Base-by-base conservation (phyloP, 78 protist genomes). In the Mantamonas sphyraenae region DNA sequence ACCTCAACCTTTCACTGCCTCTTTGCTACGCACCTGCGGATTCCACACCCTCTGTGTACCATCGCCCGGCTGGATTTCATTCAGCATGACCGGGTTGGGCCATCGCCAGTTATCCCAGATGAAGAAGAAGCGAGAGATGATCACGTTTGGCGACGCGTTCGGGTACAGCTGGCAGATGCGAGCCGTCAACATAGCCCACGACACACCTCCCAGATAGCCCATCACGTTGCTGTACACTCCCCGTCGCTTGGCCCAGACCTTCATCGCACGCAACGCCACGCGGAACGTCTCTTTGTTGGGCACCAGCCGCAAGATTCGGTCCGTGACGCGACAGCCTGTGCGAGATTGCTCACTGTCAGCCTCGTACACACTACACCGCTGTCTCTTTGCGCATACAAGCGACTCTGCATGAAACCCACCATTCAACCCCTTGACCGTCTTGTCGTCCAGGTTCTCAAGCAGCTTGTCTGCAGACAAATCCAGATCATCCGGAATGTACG, bases 151-250 rank as follows among this genome's bases (percentile, higher is more conserved):
- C 3, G 74, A 33, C 35, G 97, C 89, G 42, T 82, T 84, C 34
- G 99, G 99, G 79, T 87, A 94, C 2, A 89, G 67, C 81, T 96
- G 98, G 64, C 97, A 89, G 20, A 89, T 77, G 39, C 90, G 64
- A 19, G 99, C 98, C 19, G 85, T 80, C 17, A 96, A 47, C 0
- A 97, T 45, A 19, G 98, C 98, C 92, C 92, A 93, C 2, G 95
- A 72, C 50, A 97, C 60, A 59, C 99, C 99, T 20, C 98, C 97
- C 14, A 93, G 74, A 51, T 71, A 97, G 20, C 98, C 98, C 57
- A 89, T 38, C 22, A 67, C 79, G 70, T 93, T 93, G 20, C 90
- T 55, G 79, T 95, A 95, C 30, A 93, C 50, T 14, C 93, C 96
- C 50, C 97, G 72, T 74, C 88, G 34, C 38, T 86, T 68, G 16